Evolutionary conservation across 78 protist genomes (phyloP), one percentile per base, ranked within the genome.

Genomic region (Speleostelium caveatum): DNA sequence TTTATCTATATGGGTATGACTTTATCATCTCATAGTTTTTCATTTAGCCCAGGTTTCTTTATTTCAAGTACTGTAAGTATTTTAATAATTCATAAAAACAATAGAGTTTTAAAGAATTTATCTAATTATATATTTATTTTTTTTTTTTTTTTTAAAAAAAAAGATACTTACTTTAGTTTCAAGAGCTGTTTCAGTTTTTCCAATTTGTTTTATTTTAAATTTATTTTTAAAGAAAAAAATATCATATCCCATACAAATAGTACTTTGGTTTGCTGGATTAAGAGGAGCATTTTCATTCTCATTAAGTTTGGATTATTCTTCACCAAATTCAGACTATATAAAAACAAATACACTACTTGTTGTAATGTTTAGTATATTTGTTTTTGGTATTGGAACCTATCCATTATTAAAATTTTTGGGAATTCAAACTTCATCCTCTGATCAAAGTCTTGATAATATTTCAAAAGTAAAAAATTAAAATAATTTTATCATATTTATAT

Each of bases 241-340:
- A 36, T 51, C 72, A 33, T 26, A 53, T 10, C 69, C 67, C 49
- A 78, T 73, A 24, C 94, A 88, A 49, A 39, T 75, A 12, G 87
- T 72, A 33, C n/a, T 95, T 66, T 96, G 92, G 94, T 94, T 89
- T 38, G 69, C 78, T 33, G 97, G 98, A 2, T 75, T 96, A 41
- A 80, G 97, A 33, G 99, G 99, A 10, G 99, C 98, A 72, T 95
- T 97, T 67, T 96, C 99, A 6, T 96, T 94, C 60, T 91, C 96
- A 6, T 76, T 97, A 4, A 68, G 96, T 3, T 2, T 96, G 39
- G 41, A 80, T 32, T 78, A 78, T 59, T n/a, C n/a, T 35, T 71
- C 87, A 1, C 73, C 61, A 1, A 7, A 33, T 41, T 26, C 67
- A 19, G 8, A 30, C 6, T 49, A 61, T 6, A 88, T 88, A 17